Base-by-base conservation (phyloP, 306 rosid species). In the Prunus padus region DNA sequence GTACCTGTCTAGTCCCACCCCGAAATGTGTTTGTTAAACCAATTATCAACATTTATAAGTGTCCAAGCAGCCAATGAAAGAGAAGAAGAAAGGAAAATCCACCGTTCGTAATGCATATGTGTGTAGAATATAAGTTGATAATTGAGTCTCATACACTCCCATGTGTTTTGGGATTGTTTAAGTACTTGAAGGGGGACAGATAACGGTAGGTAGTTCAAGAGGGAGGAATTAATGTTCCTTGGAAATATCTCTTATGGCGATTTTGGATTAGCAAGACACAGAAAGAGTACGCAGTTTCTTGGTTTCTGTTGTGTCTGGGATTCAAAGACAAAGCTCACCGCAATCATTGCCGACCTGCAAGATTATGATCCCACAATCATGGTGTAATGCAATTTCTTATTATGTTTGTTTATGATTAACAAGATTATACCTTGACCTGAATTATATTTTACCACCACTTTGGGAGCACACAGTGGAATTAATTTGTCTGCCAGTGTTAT, bases 331-430 rank as follows among this genome's bases (percentile, higher is more conserved):
- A 80, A 11, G 63, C 71, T 80, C 28, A 67, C 85, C 88, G 80
- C 84, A 84, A 84, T 85, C 82, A 78, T 76, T 73, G 93, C 88
- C 56, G 82, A 85, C 82, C 66, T 77, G 83, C 77, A 82, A 86
- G 90, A 87, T 88, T 82, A 85, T 78, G 86, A 89, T 89, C 84
- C 75, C 84, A 50, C 85, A 86, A 87, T 86, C 85, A 84, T 90
- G 74, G 49, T 63, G 59, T 42, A 37, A 80, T 23, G 4, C 69
- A 52, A 22, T 67, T 72, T 75, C 40, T 14, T 47, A 33, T 73
- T 86, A 18, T 31, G 8, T 79, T 72, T 56, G 74, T 66, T 73
- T 23, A 23, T 55, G 56, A 60, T 30, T 30, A 52, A 51, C 54
- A 78, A 78, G 79, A 79, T 76, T 83, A 74, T 71, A 47, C 55